A percentile compares a stretch with the other conserved stretches of the same genome.
Conservation (phyloP, 805 yeast genomes). For the Ogataea siamensis region DNA sequence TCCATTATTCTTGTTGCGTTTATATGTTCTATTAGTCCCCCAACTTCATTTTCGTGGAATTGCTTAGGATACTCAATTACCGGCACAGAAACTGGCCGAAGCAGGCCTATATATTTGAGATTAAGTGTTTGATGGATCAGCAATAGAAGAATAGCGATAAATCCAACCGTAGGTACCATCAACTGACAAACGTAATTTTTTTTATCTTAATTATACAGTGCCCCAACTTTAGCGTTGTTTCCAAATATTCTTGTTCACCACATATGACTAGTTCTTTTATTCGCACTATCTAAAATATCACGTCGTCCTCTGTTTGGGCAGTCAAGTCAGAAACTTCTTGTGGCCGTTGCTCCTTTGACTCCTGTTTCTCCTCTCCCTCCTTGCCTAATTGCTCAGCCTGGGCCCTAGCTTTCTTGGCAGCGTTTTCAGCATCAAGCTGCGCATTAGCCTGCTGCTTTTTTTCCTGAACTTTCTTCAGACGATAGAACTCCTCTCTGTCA, state of each 20-base stretch:
- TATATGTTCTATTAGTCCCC: constrained; percentile 2
- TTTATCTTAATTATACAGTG: neutral
- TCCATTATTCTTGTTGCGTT: constrained; percentile 1
- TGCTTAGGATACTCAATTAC: constrained; percentile 8
- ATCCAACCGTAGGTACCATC: neutral
- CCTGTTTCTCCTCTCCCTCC: neutral
- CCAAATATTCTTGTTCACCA: too few relatives aligned
- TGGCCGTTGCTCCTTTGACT: neutral
- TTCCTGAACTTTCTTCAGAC: constrained; percentile 94
- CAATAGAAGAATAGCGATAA: neutral
- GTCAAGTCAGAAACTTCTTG: constrained; percentile 24
- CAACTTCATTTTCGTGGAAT: constrained; percentile 1
- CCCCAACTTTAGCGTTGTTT: too few relatives aligned
- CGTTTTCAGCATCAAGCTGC: constrained; percentile 55
- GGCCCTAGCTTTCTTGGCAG: constrained; percentile 28
- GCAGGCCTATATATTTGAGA: neutral
- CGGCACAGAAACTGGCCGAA: constrained; percentile 5
- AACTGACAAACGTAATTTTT: too few relatives aligned
- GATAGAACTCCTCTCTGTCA: constrained; percentile 96
- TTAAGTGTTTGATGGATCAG: neutral
- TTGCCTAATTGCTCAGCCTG: neutral
- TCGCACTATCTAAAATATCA: constrained; percentile 31
- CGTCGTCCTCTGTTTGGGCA: constrained; percentile 38
- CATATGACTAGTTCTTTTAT: neutral
- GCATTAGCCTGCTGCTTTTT: constrained; percentile 84